Evolutionary conservation across 495 filamentous ascomycete species (phyloP).

Genomic region (Talaromyces ruber): DNA sequence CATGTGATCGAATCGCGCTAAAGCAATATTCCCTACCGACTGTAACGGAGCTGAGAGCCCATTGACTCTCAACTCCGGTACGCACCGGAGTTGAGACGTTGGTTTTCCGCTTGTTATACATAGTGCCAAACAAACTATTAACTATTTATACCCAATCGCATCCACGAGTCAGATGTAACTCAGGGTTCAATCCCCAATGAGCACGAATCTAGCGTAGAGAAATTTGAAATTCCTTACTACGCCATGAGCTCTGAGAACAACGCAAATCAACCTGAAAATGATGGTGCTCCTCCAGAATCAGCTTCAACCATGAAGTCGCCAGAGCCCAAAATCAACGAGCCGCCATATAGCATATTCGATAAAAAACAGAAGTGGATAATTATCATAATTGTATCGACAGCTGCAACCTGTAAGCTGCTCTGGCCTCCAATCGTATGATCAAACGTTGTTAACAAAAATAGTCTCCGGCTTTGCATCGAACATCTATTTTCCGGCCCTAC

Average conservation of each 20-base stretch:
- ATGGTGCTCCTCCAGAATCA: not conserved
- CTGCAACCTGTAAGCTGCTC: conserved; percentile 33
- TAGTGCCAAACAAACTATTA: not conserved
- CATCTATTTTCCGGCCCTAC: conserved; percentile 45
- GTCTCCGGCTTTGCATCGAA: conserved; percentile 47
- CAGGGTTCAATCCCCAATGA: not conserved
- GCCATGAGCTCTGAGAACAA: not conserved
- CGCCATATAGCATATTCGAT: conserved; percentile 40
- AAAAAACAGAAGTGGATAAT: conserved; percentile 38
- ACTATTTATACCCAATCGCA: not conserved
- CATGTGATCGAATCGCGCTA: not conserved
- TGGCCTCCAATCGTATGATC: conserved; percentile 1
- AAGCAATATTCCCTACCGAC: not conserved
- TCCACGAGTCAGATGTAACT: not conserved
- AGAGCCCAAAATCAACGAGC: conserved; percentile 5
- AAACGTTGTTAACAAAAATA: conserved; percentile 8
- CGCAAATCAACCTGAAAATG: not conserved
- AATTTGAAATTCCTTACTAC: not conserved
- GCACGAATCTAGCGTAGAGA: not conserved
- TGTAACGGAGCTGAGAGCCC: conserved; percentile 3
- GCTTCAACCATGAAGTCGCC: not conserved
- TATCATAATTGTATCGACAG: conserved; percentile 34
- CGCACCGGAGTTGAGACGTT: not conserved
- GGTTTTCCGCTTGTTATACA: not conserved
- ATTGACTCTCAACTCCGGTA: conserved; percentile 1